A percentile compares a stretch with the other conserved stretches of the same genome.
Conservation (phyloP, 345 rosid genomes). For the Limnanthes douglasii region DNA sequence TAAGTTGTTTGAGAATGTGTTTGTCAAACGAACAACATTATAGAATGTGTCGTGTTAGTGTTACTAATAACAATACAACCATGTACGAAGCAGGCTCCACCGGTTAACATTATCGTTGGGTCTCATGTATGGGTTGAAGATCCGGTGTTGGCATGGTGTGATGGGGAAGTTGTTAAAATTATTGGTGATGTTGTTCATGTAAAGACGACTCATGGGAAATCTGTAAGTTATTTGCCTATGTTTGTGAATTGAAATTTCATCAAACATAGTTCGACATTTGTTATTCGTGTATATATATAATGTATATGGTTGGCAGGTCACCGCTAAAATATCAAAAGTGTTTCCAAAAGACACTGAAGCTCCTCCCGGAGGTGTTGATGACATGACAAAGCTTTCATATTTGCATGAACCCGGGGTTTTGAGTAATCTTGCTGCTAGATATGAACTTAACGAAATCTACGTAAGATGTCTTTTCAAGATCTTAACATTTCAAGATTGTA, state of each 20-base stretch:
- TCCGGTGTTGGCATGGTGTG: constrained; percentile 70
- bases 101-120: constrained; percentile 83
- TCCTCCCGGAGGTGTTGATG: constrained; percentile 97
- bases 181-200: constrained; percentile 69
- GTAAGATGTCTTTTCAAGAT: constrained; percentile 28
- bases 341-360: constrained; percentile 96
- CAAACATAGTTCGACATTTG: constrained; percentile 2
- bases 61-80: too few species aligned
- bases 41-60: too few species aligned
- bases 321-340: constrained; percentile 64
- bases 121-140: constrained; percentile 98
- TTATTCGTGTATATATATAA: constrained; percentile 3
- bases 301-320: constrained; percentile 38
- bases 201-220: constrained; percentile 45
- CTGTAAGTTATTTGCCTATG: constrained; percentile 34
- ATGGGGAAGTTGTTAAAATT: constrained; percentile 78
- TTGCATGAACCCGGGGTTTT: constrained; percentile 98
- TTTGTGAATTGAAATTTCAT: constrained; percentile 4
- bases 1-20: too few species aligned
- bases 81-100: constrained; percentile 72
- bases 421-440: constrained; percentile 84
- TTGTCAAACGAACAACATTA: too few species aligned
- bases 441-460: constrained; percentile 95
- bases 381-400: constrained; percentile 98
- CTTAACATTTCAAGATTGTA: not conserved